Conservation (phyloP, 2,329 filamentous ascomycete species). For the Orbilia blumenaviensis region DNA sequence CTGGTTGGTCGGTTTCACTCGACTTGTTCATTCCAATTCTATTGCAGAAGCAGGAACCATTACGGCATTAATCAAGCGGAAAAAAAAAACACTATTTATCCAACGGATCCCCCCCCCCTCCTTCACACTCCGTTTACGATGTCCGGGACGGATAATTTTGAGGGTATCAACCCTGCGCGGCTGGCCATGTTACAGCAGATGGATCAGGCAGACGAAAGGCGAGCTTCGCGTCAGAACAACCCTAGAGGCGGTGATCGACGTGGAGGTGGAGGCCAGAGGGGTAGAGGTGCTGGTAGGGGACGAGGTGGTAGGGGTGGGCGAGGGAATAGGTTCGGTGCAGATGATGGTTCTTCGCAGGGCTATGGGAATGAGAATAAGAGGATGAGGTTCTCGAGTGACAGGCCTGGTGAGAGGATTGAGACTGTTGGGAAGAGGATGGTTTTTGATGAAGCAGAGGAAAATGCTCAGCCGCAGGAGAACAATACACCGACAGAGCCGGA, state of each 20-base stretch:
- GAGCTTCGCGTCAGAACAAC: slow-evolving; percentile 1
- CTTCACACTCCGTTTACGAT: slow-evolving; percentile 1
- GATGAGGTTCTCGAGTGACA: not conserved
- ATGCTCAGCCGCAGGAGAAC: not conserved
- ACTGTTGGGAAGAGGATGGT: slow-evolving; percentile 36
- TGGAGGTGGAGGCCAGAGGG: not conserved
- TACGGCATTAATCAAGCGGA: not conserved
- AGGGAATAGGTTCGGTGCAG: not conserved
- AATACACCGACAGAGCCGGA: not conserved
- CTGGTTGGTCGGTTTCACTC: not conserved
- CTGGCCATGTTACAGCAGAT: slow-evolving; percentile 46
- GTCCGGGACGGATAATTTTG: slow-evolving; percentile 26
- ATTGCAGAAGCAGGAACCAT: no score
- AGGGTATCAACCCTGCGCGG: slow-evolving; percentile 39
- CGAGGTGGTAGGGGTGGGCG: slow-evolving; percentile 29
- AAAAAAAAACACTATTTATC: slow-evolving; percentile 7
- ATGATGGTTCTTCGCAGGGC: not conserved
- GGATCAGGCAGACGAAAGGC: slow-evolving; percentile 7
- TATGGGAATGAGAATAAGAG: slow-evolving; percentile 19
- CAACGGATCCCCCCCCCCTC: not conserved
- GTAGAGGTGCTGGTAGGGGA: slow-evolving; percentile 16
- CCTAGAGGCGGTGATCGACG: not conserved
- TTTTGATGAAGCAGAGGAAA: slow-evolving; percentile 2
- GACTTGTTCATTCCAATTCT: not conserved
- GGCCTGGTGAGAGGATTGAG: slow-evolving; percentile 27